Conservation (phyloP, 352 stramenopile species). For the Phytophthora agathidicida region DNA sequence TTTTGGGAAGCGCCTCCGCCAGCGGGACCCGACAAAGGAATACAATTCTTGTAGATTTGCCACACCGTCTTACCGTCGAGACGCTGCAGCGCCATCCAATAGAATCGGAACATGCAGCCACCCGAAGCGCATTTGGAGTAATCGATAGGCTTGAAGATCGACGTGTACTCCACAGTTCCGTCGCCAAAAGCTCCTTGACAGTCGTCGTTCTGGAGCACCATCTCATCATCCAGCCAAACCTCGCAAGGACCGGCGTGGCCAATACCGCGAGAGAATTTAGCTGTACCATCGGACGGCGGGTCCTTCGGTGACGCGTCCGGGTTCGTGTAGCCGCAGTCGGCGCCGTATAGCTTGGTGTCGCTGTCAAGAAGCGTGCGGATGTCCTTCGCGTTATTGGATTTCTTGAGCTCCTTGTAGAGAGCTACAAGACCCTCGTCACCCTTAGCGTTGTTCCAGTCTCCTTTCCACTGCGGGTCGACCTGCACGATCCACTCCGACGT, state of each 20-base stretch:
- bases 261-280: constrained; percentile 38
- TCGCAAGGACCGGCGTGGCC: constrained; percentile 41
- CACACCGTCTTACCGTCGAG: constrained; percentile 26
- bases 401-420: constrained; percentile 36
- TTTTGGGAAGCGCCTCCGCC: constrained; percentile 14
- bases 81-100: constrained; percentile 52
- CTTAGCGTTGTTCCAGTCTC: constrained; percentile 28
- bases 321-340: constrained; percentile 36
- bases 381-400: constrained; percentile 26
- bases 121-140: constrained; percentile 38
- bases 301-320: constrained; percentile 27
- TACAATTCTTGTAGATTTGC: constrained; percentile 56
- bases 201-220: constrained; percentile 42
- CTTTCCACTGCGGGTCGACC: constrained; percentile 41
- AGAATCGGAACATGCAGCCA: constrained; percentile 48
- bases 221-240: constrained; percentile 47
- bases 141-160: constrained; percentile 42
- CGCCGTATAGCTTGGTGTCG: constrained; percentile 34
- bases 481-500: constrained; percentile 39
- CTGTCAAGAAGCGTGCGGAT: constrained; percentile 37
- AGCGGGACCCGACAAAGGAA: constrained; percentile 33
- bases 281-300: constrained; percentile 20
- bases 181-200: constrained; percentile 42
- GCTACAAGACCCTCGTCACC: constrained; percentile 23
- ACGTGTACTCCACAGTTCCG: constrained; percentile 22